Evolutionary conservation across 345 rosid species (phyloP), one percentile per base, ranked within the genome.

Genomic region (Citrus cavaleriei): DNA sequence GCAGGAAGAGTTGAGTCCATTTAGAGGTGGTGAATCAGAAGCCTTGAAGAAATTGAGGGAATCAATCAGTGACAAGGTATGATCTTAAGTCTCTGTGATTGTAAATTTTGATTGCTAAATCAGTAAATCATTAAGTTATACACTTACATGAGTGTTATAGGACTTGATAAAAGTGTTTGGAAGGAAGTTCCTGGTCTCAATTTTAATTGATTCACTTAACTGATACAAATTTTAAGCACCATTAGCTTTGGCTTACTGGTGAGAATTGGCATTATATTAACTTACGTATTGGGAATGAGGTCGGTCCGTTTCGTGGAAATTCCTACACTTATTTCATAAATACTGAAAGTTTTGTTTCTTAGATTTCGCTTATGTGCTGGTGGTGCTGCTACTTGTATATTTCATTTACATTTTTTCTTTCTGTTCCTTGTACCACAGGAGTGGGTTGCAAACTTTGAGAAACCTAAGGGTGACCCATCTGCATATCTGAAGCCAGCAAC

Each of bases 371-470:
- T 46, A 54, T 37, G 24, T 51, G 54, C 54, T 14, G 34, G 49
- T 51, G 49, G 24, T 9, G 34, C 64, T 54, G 35, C 16, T 70
- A 27, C 49, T 63, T 34, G 51, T 69, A 24, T 18, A 3, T 34
- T 59, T 73, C 51, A 12, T 46, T 46, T 46, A 46, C 18, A 46
- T 46, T 28, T 46, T 27, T 55, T 60, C 62, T 55, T 59, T 79
- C 59, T 54, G 58, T 54, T 54, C 1, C 62, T 49, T 61, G 42
- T 62, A 40, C 76, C 84, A 73, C 75, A 95, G 98, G 87, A 89
- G 68, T 93, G 98, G 99, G 91, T 93, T 71, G 99, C 99, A 80
- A 90, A 88, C 75, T 95, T 95, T 67, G 99, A 95, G 91, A 95
- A 95, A 84, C 98, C 99, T 74, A 95, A 92, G 83, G 99, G 99